Percentiles rank a stretch among this genome's conserved stretches.
These are phyloP conservation scores for Corinectria fuckeliana DNA, from an alignment of 2,329 filamentous ascomycete genomes.

Conservation along the genomic window DNA sequence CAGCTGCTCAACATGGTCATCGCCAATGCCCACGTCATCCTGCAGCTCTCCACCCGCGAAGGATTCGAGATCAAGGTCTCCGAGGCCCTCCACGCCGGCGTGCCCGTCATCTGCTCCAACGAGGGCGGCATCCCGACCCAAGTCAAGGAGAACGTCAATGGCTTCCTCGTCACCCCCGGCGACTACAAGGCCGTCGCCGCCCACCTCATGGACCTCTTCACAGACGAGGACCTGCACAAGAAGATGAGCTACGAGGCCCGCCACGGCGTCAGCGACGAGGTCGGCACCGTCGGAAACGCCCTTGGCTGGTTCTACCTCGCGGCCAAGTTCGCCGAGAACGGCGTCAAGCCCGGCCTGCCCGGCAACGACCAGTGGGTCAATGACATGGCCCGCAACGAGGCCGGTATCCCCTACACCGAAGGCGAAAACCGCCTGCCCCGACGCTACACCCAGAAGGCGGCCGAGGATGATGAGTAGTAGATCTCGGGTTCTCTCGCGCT, in stretches of 20 bases:
- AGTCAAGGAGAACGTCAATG: constrained; percentile 73
- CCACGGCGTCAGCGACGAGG: constrained; percentile 77
- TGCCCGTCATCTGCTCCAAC: constrained; percentile 76
- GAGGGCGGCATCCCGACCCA: constrained; percentile 85
- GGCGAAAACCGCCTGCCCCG: constrained; percentile 67
- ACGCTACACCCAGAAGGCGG: constrained; percentile 33
- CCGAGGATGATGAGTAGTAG: constrained; percentile 18
- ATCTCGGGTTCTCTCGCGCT: not conserved
- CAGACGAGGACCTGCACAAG: constrained; percentile 67
- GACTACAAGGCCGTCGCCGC: constrained; percentile 74
- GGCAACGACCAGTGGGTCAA: constrained; percentile 58
- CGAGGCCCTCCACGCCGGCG: constrained; percentile 80
- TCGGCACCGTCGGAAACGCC: constrained; percentile 80
- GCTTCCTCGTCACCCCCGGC: constrained; percentile 75
- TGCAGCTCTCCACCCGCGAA: constrained; percentile 82
- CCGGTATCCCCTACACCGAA: constrained; percentile 62
- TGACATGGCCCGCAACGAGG: constrained; percentile 57
- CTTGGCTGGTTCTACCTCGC: constrained; percentile 81
- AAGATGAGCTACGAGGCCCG: constrained; percentile 70
- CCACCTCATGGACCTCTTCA: constrained; percentile 71
- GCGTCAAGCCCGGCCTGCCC: constrained; percentile 54
- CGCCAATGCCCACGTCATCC: constrained; percentile 72
- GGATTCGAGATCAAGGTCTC: constrained; percentile 89
- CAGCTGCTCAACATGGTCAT: constrained; percentile 81
- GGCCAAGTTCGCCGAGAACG: constrained; percentile 65